Evolutionary conservation across 805 yeast species (phyloP).

Genomic region (Metschnikowia lachancei): DNA sequence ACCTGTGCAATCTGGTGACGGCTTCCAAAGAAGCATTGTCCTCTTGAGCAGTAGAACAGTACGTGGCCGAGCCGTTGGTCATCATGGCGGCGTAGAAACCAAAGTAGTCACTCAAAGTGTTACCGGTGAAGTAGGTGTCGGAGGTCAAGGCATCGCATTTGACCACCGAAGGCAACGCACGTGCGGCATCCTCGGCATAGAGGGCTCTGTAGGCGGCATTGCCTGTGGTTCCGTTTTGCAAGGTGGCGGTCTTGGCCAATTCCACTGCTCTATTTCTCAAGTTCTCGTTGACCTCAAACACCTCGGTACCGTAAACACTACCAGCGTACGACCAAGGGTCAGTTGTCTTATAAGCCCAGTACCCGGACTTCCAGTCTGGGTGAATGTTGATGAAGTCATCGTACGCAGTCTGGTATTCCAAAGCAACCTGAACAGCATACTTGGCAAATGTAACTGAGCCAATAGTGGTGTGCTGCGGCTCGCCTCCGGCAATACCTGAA

Average conservation of each 20-base stretch:
- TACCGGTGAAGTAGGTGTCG: slow-evolving; percentile 59
- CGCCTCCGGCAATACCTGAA: slow-evolving; percentile 67
- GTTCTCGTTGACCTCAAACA: slow-evolving; percentile 57
- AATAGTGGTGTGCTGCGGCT: slow-evolving; percentile 52
- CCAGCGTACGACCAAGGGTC: slow-evolving; percentile 50
- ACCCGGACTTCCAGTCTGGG: slow-evolving; percentile 57
- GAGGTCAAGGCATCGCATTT: slow-evolving; percentile 60
- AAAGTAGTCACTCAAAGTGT: slow-evolving; percentile 48
- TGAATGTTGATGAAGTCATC: slow-evolving; percentile 26
- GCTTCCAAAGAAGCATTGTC: slow-evolving; percentile 65
- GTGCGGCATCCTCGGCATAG: slow-evolving; percentile 53
- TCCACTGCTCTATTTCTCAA: slow-evolving; percentile 56
- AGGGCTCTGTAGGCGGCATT: slow-evolving; percentile 46
- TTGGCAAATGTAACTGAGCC: slow-evolving; percentile 60
- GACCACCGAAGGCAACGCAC: slow-evolving; percentile 42
- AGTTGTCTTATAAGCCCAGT: slow-evolving; percentile 52
- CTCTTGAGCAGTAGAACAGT: slow-evolving; percentile 64
- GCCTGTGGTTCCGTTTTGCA: slow-evolving; percentile 44
- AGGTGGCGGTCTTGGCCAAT: slow-evolving; percentile 45
- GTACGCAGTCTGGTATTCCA: slow-evolving; percentile 57
- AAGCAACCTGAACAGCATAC: slow-evolving; percentile 58
- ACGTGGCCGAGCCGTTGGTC: slow-evolving; percentile 57
- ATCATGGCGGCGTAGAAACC: slow-evolving; percentile 45
- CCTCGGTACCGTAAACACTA: slow-evolving; percentile 60
- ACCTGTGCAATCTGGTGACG: slow-evolving; percentile 49